Base-by-base conservation (phyloP, 495 filamentous ascomycete genomes). In the Penicillium paxilli region DNA sequence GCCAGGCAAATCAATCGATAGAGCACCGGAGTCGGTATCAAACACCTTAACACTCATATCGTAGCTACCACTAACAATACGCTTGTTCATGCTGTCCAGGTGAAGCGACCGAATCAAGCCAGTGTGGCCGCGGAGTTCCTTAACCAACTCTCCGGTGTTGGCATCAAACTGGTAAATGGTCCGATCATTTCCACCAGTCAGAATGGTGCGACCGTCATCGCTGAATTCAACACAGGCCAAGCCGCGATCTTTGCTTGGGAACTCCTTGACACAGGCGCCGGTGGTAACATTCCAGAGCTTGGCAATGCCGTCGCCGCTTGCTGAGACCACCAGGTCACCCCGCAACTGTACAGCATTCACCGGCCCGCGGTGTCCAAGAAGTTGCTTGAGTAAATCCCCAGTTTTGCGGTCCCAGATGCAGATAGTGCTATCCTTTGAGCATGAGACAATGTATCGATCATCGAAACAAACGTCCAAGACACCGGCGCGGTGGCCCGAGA, bases 331-430 rank as follows among this genome's bases (percentile, higher is more conserved):
- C 8, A 91, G 85, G 65, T 97, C 91, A 51, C 91, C 93, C 44
- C 92, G 88, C 55, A 98, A 80, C 64, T 96, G 91, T 3, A 98
- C 89, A 8, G 94, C 94, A 60, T 98, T 98, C 41, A 98, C 94
- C 3, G 94, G 94, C 1, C 92, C 95, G 0, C 79, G 73, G 69
- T 98, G 94, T 5, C 93, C 94, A 33, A 79, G 77, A 33, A 98
- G 79, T 59, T 87, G 87, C 54, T 87, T 86, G 38, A 94, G 69
- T 19, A 92, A 75, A 4, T 72, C 73, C 38, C 89, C 88, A 1
- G 89, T 94, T 11, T 79, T 69, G 44, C 93, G 88, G 59, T 96
- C 89, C 94, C 94, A 98, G 17, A 98, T 83, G 68, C 89, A 91
- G 65, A 98, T 92, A 11, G 81, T 89, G 35, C 85, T 83, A 72